Evolutionary conservation across 495 filamentous ascomycete species (phyloP).

Genomic region (Chaetomium tenue): DNA sequence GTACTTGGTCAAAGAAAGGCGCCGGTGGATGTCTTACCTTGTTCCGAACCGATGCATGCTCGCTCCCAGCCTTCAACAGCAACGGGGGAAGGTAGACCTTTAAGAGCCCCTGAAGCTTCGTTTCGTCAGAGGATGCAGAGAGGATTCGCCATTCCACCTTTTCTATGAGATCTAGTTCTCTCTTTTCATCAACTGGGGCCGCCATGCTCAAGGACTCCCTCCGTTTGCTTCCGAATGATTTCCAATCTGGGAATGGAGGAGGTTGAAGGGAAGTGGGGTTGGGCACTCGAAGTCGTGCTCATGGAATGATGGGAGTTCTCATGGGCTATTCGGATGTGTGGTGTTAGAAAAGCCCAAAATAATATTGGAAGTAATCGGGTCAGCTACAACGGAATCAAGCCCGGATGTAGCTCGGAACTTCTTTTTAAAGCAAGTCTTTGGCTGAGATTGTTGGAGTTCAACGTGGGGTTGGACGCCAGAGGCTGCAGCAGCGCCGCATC

Average conservation of each 20-base stretch:
- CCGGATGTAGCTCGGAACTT: neutral
- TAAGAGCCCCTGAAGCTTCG: conserved; percentile 72
- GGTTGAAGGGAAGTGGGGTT: too few species aligned
- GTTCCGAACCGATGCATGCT: conserved; percentile 74
- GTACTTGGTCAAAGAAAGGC: neutral
- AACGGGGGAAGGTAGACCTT: conserved; percentile 77
- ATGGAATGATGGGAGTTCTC: neutral
- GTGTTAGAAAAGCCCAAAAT: neutral
- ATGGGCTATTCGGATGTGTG: neutral
- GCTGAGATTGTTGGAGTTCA: neutral
- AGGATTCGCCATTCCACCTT: conserved; percentile 91
- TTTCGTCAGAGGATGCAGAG: conserved; percentile 72
- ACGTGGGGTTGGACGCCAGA: neutral
- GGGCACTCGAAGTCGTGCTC: too few species aligned
- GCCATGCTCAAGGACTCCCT: conserved; percentile 22
- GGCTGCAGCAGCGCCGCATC: conserved; percentile 13
- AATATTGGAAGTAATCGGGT: neutral
- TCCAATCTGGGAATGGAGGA: too few species aligned
- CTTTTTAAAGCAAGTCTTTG: neutral
- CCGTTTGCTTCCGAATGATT: too few species aligned
- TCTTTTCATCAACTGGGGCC: conserved; percentile 53
- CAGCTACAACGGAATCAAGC: too few species aligned
- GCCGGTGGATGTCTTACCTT: conserved; percentile 54
- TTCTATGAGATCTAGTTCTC: conserved; percentile 80
- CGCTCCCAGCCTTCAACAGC: conserved; percentile 79